These are phyloP conservation scores for Paxillus ammoniavirescens DNA, from an alignment of 768 basidiomycete genomes.

Conservation along the genomic window DNA sequence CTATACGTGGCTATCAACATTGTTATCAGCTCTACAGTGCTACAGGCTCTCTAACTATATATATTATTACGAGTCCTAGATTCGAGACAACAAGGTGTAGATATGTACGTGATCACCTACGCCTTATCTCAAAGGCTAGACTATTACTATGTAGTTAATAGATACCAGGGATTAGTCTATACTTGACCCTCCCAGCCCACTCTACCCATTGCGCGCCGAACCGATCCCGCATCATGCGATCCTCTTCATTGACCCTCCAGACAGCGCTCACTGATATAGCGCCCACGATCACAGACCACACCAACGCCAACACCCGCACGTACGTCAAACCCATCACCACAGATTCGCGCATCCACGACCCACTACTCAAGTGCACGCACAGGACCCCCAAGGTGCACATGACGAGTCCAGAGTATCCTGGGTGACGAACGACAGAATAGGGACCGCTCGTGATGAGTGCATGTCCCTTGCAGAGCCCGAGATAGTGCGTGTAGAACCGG, in stretches of 20 bases:
- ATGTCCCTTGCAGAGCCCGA: conserved; percentile 9
- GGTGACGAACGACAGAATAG: conserved; percentile 29
- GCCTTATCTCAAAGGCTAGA: too few relatives aligned
- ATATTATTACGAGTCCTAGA: too few relatives aligned
- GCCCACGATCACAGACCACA: conserved; percentile 7
- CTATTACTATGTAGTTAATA: conserved; percentile 27
- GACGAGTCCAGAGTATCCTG: conserved; percentile 34
- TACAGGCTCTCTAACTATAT: too few relatives aligned
- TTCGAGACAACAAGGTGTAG: too few relatives aligned
- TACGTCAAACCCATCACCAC: background rate
- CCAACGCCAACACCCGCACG: conserved; percentile 31
- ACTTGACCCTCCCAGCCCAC: conserved; percentile 47
- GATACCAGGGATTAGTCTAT: conserved; percentile 47
- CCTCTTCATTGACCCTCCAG: conserved; percentile 10
- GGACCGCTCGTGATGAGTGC: conserved; percentile 29
- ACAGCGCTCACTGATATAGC: conserved; percentile 8
- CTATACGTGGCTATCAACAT: too few relatives aligned
- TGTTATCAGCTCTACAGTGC: too few relatives aligned
- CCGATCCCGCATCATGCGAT: conserved; percentile 6
- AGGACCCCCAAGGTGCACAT: conserved; percentile 13
- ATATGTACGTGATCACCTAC: too few relatives aligned
- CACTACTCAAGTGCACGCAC: conserved; percentile 9
- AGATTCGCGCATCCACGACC: background rate
- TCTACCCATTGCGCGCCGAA: conserved; percentile 23
- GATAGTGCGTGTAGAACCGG: conserved; percentile 21